Conservation (phyloP, 2,329 filamentous ascomycete species). For the Colletotrichum destructivum region DNA sequence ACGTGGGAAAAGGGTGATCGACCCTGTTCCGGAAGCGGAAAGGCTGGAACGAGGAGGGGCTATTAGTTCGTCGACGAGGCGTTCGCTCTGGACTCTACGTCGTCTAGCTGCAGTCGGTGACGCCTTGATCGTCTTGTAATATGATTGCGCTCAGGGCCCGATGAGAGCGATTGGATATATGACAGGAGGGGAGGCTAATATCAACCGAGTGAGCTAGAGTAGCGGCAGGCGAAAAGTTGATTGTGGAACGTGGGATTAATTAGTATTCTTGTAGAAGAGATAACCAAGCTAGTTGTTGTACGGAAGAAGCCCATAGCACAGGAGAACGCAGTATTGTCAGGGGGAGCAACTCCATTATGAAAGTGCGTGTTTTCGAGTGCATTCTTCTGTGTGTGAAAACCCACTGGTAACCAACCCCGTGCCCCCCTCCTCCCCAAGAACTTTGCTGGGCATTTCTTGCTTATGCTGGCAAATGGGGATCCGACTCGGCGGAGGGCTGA, state of each 20-base stretch:
- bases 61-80: neutral
- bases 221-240: neutral
- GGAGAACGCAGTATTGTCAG: neutral
- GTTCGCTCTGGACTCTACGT: constrained; percentile 5
- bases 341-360: constrained; percentile 19
- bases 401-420: neutral
- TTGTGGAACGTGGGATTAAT: constrained; percentile 7
- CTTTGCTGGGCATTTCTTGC: constrained; percentile 5
- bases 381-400: neutral
- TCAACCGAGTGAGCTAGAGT: no score
- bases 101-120: constrained; percentile 5
- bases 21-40: constrained; percentile 16
- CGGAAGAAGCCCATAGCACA: neutral
- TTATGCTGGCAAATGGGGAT: constrained; percentile 7
- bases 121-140: constrained; percentile 9
- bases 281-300: neutral
- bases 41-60: neutral
- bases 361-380: neutral
- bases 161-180: constrained; percentile 12
- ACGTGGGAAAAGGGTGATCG: constrained; percentile 1
- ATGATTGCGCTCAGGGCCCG: neutral
- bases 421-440: neutral
- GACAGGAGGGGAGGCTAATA: neutral
- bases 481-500: constrained; percentile 27
- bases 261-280: constrained; percentile 11